Evolutionary conservation across 345 rosid species (phyloP).

Genomic region (Eucalyptus polyanthemos): DNA sequence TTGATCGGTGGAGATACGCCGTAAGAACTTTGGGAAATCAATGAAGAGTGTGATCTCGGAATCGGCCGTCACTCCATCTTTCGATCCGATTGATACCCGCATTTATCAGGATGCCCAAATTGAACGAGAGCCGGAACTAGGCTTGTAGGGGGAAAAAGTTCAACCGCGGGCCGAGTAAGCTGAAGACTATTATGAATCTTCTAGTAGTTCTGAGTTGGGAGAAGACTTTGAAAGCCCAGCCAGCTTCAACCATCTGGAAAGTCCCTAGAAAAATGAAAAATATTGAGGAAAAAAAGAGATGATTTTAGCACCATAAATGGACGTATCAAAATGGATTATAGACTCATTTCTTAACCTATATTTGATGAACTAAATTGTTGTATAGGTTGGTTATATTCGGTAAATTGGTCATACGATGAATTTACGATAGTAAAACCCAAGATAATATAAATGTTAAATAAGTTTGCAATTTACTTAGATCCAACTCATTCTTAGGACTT

Average conservation of each 20-base stretch:
- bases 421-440: too few relatives aligned
- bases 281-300: neutral
- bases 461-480: too few relatives aligned
- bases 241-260: neutral
- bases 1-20: neutral
- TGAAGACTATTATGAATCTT: neutral
- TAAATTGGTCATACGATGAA: too few relatives aligned
- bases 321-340: too few relatives aligned
- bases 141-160: neutral
- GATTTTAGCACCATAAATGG: neutral
- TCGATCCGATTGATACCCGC: neutral
- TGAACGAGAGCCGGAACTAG: neutral
- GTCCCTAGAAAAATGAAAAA: neutral
- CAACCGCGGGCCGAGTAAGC: neutral
- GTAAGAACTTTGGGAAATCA: neutral
- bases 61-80: neutral
- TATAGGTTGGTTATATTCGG: too few relatives aligned
- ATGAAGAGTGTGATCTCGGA: neutral
- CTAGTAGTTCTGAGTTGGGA: neutral
- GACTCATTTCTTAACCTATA: neutral
- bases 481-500: accelerated
- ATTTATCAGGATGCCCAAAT: neutral
- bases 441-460: too few relatives aligned
- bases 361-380: too few relatives aligned
- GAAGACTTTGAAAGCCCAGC: neutral